Percentiles rank a stretch among this genome's conserved stretches.
These are phyloP conservation scores for Exophiala mesophila DNA, from an alignment of 2,329 filamentous ascomycete genomes.

Conservation along the genomic window DNA sequence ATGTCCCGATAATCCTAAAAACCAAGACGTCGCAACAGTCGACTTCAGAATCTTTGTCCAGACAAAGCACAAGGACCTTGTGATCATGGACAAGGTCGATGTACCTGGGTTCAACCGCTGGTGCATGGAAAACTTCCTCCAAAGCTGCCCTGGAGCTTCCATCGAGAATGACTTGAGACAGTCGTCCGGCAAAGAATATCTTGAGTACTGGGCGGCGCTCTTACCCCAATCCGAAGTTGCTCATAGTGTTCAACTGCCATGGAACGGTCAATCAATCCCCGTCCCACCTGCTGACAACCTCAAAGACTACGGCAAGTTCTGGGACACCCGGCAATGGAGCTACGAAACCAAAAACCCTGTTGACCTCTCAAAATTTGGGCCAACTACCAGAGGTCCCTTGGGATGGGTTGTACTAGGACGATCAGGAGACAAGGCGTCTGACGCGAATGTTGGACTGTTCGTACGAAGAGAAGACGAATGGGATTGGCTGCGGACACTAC, in stretches of 20 bases:
- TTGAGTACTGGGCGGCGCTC: constrained; percentile 30
- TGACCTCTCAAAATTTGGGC: constrained; percentile 25
- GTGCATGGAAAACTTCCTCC: constrained; percentile 27
- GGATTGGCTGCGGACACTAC: constrained; percentile 35
- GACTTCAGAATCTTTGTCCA: constrained; percentile 38
- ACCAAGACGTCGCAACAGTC: constrained; percentile 33
- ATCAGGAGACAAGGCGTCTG: constrained; percentile 42
- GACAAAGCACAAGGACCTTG: constrained; percentile 31
- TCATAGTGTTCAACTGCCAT: constrained; percentile 27
- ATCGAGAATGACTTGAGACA: constrained; percentile 20
- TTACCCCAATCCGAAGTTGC: constrained; percentile 29
- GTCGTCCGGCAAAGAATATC: constrained; percentile 18
- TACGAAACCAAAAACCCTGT: constrained; percentile 23
- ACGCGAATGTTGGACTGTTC: constrained; percentile 46
- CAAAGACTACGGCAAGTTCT: constrained; percentile 22
- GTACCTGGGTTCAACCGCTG: constrained; percentile 21
- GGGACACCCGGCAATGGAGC: constrained; percentile 12
- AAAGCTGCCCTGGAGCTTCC: constrained; percentile 28
- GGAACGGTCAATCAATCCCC: constrained; percentile 20
- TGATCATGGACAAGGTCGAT: constrained; percentile 18
- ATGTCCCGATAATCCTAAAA: constrained; percentile 25
- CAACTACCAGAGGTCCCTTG: constrained; percentile 28
- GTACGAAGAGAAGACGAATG: constrained; percentile 40
- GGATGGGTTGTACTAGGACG: constrained; percentile 35
- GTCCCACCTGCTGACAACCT: constrained; percentile 23